phyloP scores from a whole-genome alignment of 2,329 filamentous ascomycete genomes.

The Fusarium beomiforme region DNA sequence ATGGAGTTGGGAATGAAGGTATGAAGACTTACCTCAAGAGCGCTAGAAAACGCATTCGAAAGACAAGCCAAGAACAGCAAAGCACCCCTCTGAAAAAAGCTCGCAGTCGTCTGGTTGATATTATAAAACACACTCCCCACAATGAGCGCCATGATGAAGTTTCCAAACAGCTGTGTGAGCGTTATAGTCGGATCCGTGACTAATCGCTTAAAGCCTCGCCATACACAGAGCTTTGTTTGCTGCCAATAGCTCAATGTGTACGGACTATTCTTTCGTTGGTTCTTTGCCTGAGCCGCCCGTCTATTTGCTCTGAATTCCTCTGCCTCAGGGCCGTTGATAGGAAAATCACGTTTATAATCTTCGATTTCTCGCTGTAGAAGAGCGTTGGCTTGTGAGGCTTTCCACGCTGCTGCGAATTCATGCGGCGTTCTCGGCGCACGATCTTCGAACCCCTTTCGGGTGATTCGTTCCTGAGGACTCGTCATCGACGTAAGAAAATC shows the following conservation, averaged over 20 bases:
- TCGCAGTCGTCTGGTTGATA: constrained; percentile 52
- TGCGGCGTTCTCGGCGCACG: constrained; percentile 49
- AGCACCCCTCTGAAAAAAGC: constrained; percentile 58
- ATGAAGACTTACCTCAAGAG: constrained; percentile 40
- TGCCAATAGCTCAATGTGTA: constrained; percentile 39
- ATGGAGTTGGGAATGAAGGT: fast-evolving
- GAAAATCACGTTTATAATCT: constrained; percentile 54
- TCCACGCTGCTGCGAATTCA: constrained; percentile 51
- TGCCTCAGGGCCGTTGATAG: constrained; percentile 54
- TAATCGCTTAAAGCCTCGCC: constrained; percentile 52
- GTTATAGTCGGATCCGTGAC: constrained; percentile 53
- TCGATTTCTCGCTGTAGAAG: constrained; percentile 61
- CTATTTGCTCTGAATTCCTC: constrained; percentile 57
- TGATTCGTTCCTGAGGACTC: constrained; percentile 46
- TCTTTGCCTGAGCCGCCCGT: constrained; percentile 58
- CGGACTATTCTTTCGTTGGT: constrained; percentile 40
- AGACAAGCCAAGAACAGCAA: constrained; percentile 62
- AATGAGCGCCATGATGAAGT: constrained; percentile 61
- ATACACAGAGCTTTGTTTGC: constrained; percentile 33
- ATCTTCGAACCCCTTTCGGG: constrained; percentile 46
- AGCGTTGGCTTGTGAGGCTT: constrained; percentile 25
- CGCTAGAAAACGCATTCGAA: constrained; percentile 57
- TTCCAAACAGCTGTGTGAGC: constrained; percentile 52
- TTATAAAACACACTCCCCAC: constrained; percentile 63
- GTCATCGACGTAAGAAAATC: constrained; percentile 73